phyloP scores from a whole-genome alignment of 2,329 filamentous ascomycete species.

The Exophiala viscosa region DNA sequence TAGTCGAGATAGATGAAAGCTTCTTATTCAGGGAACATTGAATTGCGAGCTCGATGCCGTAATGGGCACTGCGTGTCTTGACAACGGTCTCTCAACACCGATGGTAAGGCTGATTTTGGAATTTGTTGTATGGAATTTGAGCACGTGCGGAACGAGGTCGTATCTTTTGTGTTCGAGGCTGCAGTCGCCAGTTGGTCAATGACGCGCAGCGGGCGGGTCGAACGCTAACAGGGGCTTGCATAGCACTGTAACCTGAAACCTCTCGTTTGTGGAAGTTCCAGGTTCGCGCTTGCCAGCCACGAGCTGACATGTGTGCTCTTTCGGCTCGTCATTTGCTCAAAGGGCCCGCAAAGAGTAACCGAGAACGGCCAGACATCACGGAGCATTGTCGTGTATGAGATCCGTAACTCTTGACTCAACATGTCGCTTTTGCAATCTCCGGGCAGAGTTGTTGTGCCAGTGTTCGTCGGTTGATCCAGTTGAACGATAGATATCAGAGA shows the following conservation, averaged over 20 bases:
- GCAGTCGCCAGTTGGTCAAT: constrained; percentile 8
- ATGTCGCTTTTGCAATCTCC: constrained; percentile 4
- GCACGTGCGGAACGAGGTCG: neutral
- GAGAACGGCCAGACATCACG: neutral
- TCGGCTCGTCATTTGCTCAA: neutral
- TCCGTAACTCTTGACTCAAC: constrained; percentile 5
- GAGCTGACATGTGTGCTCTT: constrained; percentile 10
- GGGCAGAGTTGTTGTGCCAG: neutral
- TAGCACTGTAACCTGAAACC: constrained; percentile 9
- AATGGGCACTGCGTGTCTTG: too few species aligned
- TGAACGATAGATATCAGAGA: neutral
- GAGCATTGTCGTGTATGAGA: neutral
- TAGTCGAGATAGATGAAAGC: too few species aligned
- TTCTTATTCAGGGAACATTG: too few species aligned
- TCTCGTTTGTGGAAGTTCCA: constrained; percentile 3
- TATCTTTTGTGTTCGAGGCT: neutral
- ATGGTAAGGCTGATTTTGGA: neutral
- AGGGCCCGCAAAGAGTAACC: neutral
- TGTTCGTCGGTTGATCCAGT: neutral
- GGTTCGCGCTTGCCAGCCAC: constrained; percentile 18
- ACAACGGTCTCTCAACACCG: too few species aligned
- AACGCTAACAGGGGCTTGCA: neutral
- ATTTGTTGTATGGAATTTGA: neutral
- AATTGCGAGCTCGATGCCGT: too few species aligned
- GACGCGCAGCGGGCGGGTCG: constrained; percentile 18